Evolutionary conservation across 345 rosid species (phyloP).

Genomic region (Rhizophora mangle): DNA sequence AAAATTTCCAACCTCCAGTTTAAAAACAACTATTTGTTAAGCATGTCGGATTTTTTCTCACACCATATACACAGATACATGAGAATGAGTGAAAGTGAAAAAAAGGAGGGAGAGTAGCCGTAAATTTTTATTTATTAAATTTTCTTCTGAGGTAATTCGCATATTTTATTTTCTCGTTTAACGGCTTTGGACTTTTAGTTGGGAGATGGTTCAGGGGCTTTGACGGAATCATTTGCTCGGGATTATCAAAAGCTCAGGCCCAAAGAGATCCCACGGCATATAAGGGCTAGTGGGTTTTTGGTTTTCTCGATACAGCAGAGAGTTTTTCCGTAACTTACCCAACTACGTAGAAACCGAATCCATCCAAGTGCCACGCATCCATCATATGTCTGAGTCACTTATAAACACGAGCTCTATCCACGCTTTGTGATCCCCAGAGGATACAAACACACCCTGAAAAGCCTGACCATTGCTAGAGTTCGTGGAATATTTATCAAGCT

Average conservation of each 20-base stretch:
- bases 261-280: too few relatives aligned
- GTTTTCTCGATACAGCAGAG: too few relatives aligned
- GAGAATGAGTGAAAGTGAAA: too few relatives aligned
- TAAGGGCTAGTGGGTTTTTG: too few relatives aligned
- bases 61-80: too few relatives aligned
- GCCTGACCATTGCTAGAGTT: conserved; percentile 26
- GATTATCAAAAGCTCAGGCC: too few relatives aligned
- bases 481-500: conserved; percentile 40
- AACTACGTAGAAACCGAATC: conserved; percentile 22
- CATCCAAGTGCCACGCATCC: conserved; percentile 63
- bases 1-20: too few relatives aligned
- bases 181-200: too few relatives aligned
- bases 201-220: background rate
- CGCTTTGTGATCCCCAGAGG: conserved; percentile 42
- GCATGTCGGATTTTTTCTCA: too few relatives aligned
- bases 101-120: conserved; percentile 29
- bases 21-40: too few relatives aligned
- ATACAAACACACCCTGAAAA: conserved; percentile 41
- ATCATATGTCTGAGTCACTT: conserved; percentile 29
- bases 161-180: too few relatives aligned
- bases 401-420: conserved; percentile 49
- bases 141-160: too few relatives aligned
- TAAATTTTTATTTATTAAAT: background rate
- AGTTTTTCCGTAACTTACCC: background rate
- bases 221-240: background rate